Conservation (phyloP, 2,329 filamentous ascomycete genomes). For the Fusarium verticillioides region DNA sequence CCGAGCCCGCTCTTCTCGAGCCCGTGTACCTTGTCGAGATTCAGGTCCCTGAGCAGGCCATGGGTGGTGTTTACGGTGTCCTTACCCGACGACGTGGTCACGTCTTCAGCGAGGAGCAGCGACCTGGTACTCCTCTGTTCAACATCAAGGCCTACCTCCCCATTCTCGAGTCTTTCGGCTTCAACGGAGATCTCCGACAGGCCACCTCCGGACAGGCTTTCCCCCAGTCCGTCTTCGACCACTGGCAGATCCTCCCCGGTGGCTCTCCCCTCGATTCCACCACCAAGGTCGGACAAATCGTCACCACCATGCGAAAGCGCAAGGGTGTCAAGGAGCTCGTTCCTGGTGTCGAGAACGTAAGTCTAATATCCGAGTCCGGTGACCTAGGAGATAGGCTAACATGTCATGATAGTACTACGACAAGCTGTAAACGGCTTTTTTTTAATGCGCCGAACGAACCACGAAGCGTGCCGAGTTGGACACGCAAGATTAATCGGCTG, state of each 20-base stretch:
- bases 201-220: constrained; percentile 97
- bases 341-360: constrained; percentile 94
- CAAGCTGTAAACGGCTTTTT: constrained; percentile 82
- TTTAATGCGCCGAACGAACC: constrained; percentile 58
- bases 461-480: constrained; percentile 56
- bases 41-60: constrained; percentile 96
- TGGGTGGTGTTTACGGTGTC: constrained; percentile 99
- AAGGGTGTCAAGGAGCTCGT: constrained; percentile 99
- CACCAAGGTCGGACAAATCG: constrained; percentile 84
- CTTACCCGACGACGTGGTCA: constrained; percentile 98
- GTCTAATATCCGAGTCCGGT: constrained; percentile 52
- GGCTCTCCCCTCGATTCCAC: constrained; percentile 88
- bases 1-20: constrained; percentile 91
- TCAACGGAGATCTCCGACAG: constrained; percentile 96
- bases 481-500: constrained; percentile 55
- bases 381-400: constrained; percentile 37
- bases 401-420: constrained; percentile 82
- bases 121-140: constrained; percentile 98
- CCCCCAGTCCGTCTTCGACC: constrained; percentile 98
- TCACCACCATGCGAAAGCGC: constrained; percentile 93
- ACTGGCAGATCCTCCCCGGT: constrained; percentile 97
- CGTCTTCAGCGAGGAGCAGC: constrained; percentile 98
- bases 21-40: constrained; percentile 99
- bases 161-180: constrained; percentile 98
- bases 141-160: constrained; percentile 98